Evolutionary conservation across 805 yeast species (phyloP), one percentile per base, ranked within the genome.

Genomic region (Hanseniaspora mollemarum): DNA sequence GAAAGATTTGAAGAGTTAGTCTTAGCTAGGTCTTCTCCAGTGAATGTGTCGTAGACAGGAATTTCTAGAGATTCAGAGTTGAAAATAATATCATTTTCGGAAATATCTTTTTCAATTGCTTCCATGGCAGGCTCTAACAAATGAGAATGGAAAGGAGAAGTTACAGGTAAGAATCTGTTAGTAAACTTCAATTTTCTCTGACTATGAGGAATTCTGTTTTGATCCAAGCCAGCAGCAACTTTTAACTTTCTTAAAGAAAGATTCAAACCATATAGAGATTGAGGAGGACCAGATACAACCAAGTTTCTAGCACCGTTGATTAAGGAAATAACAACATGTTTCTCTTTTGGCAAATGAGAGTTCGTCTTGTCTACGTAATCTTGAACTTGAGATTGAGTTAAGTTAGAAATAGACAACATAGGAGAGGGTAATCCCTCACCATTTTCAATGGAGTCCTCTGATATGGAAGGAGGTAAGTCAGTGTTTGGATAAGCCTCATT

Each of bases 361-460:
- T 92, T 92, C 54, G 99, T 92, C 67, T 78, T 78, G 55, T 81
- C 83, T 57, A 92, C 84, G 64, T 75, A 87, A 52, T 66, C 67
- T 67, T 87, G 81, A 53, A 90, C 92, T 69, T 86, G 88, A 39
- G 77, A 80, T 58, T 74, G 71, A 19, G 94, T 76, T 62, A 92
- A 75, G 66, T 88, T 96, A 67, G 96, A 81, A 55, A 92, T 77
- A 10, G 96, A 83, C 66, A 92, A 77, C 99, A 92, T 92, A 58
- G 98, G 98, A 57, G 94, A 83, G 56, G 98, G 98, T 60, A 77
- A 74, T 60, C 99, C 98, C 72, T 92, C 99, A 60, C 90, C 90
- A 64, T 87, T 81, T 61, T 86, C 94, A 64, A 83, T 78, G 24
- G 95, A 83, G 68, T 92, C 98, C 66, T 86, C 86, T 59, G 88